These are phyloP conservation scores for Fistulifera pelliculosa DNA, from an alignment of 108 stramenopile species.

Conservation along the genomic window DNA sequence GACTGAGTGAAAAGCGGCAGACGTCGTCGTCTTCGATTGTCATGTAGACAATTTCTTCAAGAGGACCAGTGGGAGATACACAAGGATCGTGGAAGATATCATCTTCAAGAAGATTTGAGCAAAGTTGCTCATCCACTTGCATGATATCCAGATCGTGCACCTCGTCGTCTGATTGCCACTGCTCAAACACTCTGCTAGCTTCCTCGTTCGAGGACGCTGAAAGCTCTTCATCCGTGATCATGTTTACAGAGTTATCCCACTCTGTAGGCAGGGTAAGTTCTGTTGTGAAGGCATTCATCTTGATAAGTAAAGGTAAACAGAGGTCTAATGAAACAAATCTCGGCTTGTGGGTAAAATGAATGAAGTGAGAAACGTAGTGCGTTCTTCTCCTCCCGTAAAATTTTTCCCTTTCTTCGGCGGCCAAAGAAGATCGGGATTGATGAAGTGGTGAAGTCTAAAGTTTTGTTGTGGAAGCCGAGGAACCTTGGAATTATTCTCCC, in stretches of 20 bases:
- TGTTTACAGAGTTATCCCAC: slow-evolving; percentile 8
- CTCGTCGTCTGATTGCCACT: slow-evolving; percentile 33
- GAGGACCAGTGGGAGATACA: slow-evolving; percentile 22
- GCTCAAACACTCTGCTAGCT: slow-evolving; percentile 36
- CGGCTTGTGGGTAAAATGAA: too few relatives aligned
- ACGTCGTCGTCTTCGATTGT: slow-evolving; percentile 17
- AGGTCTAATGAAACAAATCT: slow-evolving; percentile 6
- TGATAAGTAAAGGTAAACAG: slow-evolving; percentile 1
- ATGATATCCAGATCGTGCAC: slow-evolving; percentile 20
- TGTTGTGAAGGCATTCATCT: slow-evolving; percentile 1
- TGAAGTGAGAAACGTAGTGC: too few relatives aligned
- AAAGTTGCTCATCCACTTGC: slow-evolving; percentile 50
- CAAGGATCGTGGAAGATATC: slow-evolving; percentile 27
- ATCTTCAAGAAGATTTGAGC: slow-evolving; percentile 40
- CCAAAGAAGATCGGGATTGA: too few relatives aligned
- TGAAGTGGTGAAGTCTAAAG: too few relatives aligned
- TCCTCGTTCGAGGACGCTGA: slow-evolving; percentile 33
- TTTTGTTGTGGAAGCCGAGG: too few relatives aligned
- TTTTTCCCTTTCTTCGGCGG: too few relatives aligned
- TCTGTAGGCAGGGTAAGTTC: slow-evolving; percentile 21
- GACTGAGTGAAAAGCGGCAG: slow-evolving; percentile 19
- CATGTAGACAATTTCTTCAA: slow-evolving; percentile 24
- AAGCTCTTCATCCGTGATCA: slow-evolving; percentile 22
- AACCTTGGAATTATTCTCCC: too few relatives aligned
- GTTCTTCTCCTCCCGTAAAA: too few relatives aligned